Evolutionary conservation across 1,284 basidiomycete species (phyloP).

Genomic region (Cryptococcus sp.): DNA sequence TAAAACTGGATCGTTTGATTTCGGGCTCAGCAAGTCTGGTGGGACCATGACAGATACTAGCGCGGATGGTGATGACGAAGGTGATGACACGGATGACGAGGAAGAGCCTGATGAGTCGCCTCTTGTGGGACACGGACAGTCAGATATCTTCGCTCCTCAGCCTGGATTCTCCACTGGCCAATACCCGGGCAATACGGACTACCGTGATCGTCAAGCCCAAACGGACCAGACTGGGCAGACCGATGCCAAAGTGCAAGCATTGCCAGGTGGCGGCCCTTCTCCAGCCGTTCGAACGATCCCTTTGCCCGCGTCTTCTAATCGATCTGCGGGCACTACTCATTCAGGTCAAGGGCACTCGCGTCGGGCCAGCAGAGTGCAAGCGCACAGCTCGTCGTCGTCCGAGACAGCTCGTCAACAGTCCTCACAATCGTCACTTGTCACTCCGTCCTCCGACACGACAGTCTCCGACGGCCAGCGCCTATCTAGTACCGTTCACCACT

Average conservation of each 20-base stretch:
- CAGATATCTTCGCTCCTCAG: conserved; percentile 1
- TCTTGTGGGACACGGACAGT: conserved; percentile 2
- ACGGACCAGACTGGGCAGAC: conserved; percentile 28
- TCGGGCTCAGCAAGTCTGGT: conserved; percentile 1
- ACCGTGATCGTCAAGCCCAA: conserved; percentile 39
- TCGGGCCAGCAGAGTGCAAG: not conserved
- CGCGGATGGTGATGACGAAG: conserved; percentile 43
- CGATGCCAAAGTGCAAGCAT: conserved; percentile 41
- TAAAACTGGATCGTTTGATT: conserved; percentile 6
- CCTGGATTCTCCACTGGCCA: not conserved
- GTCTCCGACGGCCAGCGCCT: conserved; percentile 1
- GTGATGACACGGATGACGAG: conserved; percentile 27
- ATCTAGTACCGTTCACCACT: not conserved
- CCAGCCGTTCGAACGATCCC: conserved; percentile 22
- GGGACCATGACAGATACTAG: conserved; percentile 26
- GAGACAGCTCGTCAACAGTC: conserved; percentile 4
- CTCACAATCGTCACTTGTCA: not conserved
- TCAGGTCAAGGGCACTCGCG: not conserved
- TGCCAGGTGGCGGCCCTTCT: conserved; percentile 20
- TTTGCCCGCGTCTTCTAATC: conserved; percentile 3
- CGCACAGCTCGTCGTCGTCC: conserved; percentile 8
- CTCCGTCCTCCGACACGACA: conserved; percentile 7
- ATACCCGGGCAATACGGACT: conserved; percentile 18
- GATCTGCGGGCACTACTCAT: not conserved
- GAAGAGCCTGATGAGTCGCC: conserved; percentile 12